Evolutionary conservation across 176 grass and related monocot genomes (phyloP).

Genomic region (maize (Zea mays)): Zm-B73-REFERENCE-NAM-5.0 NC_050097.1:157892001-157892500

Average conservation of each 20-base stretch:
- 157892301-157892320: background rate
- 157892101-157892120: conserved; percentile 59
- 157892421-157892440: background rate
- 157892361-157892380: background rate
- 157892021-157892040: conserved; percentile 62
- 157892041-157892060: conserved; percentile 70
- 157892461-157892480: too few relatives aligned
- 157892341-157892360: background rate
- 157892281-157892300: conserved; percentile 27
- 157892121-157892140: conserved; percentile 15
- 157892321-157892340: background rate
- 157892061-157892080: conserved; percentile 61
- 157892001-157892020: conserved; percentile 78
- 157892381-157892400: background rate
- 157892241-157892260: conserved; percentile 48
- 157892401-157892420: background rate
- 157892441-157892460: background rate
- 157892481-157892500: background rate
- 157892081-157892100: conserved; percentile 60
- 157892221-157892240: conserved; percentile 57
- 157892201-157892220: conserved; percentile 72
- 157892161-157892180: conserved; percentile 60
- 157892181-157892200: conserved; percentile 70
- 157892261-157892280: conserved; percentile 42
- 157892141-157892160: conserved; percentile 42